These are phyloP conservation scores for Paecilomyces formosus DNA, from an alignment of 2,329 filamentous ascomycete genomes.

Conservation along the genomic window DNA sequence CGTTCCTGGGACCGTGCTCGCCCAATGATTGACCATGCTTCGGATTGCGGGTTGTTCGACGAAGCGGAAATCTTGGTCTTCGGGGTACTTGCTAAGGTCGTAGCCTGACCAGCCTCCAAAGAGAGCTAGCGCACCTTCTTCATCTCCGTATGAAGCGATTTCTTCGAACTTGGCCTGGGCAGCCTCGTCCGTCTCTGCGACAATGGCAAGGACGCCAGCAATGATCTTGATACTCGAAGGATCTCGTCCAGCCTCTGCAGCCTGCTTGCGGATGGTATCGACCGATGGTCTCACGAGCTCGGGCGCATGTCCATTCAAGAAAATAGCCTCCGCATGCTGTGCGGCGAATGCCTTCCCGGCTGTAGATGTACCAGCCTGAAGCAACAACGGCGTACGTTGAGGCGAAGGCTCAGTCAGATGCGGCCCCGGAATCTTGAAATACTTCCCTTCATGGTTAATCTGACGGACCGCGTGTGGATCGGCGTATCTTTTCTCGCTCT, in stretches of 20 bases:
- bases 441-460: conserved; percentile 33
- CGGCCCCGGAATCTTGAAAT: conserved; percentile 38
- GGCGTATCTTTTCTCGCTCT: conserved; percentile 20
- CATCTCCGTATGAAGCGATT: conserved; percentile 36
- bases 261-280: conserved; percentile 33
- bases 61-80: conserved; percentile 41
- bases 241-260: conserved; percentile 31
- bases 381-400: conserved; percentile 42
- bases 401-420: conserved; percentile 38
- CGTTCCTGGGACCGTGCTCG: conserved; percentile 34
- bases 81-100: conserved; percentile 34
- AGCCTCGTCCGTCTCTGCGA: conserved; percentile 38
- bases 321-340: conserved; percentile 39
- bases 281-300: conserved; percentile 36
- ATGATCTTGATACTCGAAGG: conserved; percentile 37
- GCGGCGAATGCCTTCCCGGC: conserved; percentile 41
- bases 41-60: conserved; percentile 34
- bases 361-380: conserved; percentile 41
- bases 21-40: conserved; percentile 39
- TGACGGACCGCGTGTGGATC: conserved; percentile 26
- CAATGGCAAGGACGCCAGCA: conserved; percentile 36
- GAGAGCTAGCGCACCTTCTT: conserved; percentile 37
- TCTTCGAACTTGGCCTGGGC: conserved; percentile 38
- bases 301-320: conserved; percentile 38
- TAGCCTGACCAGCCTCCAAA: conserved; percentile 43